A percentile compares a stretch with the other conserved stretches of the same genome.
Evolutionary conservation across 129 eudicot species (phyloP).

Genomic region (Centaurea solstitialis): DNA sequence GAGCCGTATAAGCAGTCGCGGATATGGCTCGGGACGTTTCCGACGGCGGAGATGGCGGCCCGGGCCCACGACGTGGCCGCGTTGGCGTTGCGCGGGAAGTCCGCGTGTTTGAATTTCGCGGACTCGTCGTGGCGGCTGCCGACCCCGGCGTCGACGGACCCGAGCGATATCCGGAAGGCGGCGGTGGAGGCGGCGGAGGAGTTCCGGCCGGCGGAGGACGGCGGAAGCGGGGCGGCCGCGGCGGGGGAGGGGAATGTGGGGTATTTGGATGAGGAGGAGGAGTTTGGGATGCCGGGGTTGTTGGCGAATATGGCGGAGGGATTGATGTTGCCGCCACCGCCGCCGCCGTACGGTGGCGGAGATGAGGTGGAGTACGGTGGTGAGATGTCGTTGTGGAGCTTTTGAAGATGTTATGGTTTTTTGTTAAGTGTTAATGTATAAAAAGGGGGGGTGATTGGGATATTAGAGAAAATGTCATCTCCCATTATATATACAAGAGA

Average conservation of each 20-base stretch:
- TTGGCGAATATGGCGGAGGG: conserved; percentile 74
- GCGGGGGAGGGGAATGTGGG: conserved; percentile 12
- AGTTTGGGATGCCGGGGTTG: conserved; percentile 73
- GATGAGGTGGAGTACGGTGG: conserved; percentile 50
- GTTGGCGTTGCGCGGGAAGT: conserved; percentile 59
- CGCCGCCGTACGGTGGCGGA: conserved; percentile 19
- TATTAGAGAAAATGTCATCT: no score
- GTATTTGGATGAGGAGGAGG: conserved; percentile 64
- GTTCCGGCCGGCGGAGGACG: conserved; percentile 34
- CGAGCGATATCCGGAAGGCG: conserved; percentile 74
- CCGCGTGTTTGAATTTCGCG: conserved; percentile 82
- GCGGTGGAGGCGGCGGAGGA: conserved; percentile 85
- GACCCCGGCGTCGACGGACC: conserved; percentile 45
- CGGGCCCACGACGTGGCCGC: conserved; percentile 95
- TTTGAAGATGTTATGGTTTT: not conserved
- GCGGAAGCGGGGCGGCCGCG: not conserved
- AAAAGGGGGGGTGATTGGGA: not conserved
- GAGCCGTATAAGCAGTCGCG: conserved; percentile 79
- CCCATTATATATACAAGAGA: no score
- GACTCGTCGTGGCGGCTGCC: conserved; percentile 83
- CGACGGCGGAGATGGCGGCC: conserved; percentile 89
- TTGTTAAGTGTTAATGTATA: no score
- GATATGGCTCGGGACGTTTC: conserved; percentile 85
- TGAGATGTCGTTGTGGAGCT: conserved; percentile 68
- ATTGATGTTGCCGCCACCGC: conserved; percentile 72